Conservation (phyloP, 192 early-diverging fungal genomes). For the Coemansia sp. region DNA sequence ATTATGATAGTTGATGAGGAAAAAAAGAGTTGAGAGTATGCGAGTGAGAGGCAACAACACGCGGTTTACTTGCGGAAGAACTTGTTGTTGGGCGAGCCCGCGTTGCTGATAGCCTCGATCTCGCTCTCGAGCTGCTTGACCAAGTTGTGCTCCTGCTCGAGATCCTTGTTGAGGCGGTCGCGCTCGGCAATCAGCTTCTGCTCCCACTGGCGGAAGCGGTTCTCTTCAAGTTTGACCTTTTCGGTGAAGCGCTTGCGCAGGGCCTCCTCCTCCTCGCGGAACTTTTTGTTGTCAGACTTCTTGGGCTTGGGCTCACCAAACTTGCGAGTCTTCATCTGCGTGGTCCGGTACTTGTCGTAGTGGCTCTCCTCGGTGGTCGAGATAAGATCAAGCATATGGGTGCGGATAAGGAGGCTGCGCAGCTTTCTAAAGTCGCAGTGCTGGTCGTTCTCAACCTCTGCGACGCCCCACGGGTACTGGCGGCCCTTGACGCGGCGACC, state of each 20-base stretch:
- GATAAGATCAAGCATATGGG: conserved; percentile 97
- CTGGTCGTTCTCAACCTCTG: conserved; percentile 97
- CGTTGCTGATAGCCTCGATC: conserved; percentile 51
- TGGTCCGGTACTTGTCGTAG: conserved; percentile 89
- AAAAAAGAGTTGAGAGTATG: neutral
- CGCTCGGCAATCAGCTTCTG: conserved; percentile 91
- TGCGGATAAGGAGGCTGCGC: conserved; percentile 91
- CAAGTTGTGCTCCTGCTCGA: conserved; percentile 89
- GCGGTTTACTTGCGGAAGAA: conserved; percentile 52
- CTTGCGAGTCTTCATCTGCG: conserved; percentile 86
- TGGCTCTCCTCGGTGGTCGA: conserved; percentile 89
- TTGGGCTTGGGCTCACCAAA: conserved; percentile 80
- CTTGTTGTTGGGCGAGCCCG: conserved; percentile 51
- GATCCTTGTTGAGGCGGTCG: conserved; percentile 97
- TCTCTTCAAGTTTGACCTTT: conserved; percentile 96
- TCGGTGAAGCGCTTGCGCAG: conserved; percentile 96
- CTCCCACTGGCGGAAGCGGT: conserved; percentile 98
- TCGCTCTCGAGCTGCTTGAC: conserved; percentile 94
- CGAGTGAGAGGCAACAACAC: neutral
- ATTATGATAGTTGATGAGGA: too few species aligned
- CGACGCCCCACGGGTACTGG: conserved; percentile 97
- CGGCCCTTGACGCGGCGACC: conserved; percentile 92
- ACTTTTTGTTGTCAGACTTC: conserved; percentile 84
- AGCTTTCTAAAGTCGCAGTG: conserved; percentile 99
- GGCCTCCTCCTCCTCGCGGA: conserved; percentile 97